phyloP scores from a whole-genome alignment of 2,329 filamentous ascomycete genomes.

The Pseudohalonectria lignicola region DNA sequence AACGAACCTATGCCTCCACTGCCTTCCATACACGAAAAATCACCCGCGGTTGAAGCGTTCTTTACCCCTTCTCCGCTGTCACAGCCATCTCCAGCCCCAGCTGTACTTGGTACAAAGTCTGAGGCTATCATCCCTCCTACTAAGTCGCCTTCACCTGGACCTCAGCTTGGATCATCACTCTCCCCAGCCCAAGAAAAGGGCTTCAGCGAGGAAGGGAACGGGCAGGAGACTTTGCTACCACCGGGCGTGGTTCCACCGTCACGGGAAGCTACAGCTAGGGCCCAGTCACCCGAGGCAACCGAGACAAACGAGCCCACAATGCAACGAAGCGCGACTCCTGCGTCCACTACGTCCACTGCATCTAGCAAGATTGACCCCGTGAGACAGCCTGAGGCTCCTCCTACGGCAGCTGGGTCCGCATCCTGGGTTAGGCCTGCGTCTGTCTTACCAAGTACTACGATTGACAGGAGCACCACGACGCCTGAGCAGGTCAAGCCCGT shows the following conservation, averaged over 20 bases:
- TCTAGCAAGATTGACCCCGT: too few relatives aligned
- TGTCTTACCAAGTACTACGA: too few relatives aligned
- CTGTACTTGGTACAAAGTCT: background rate
- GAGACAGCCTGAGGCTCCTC: too few relatives aligned
- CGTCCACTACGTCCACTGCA: too few relatives aligned
- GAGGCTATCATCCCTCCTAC: background rate
- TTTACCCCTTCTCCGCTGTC: background rate
- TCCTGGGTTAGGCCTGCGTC: too few relatives aligned
- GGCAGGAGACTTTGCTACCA: background rate
- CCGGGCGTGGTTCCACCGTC: background rate
- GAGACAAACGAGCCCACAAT: background rate
- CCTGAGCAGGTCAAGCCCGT: too few relatives aligned
- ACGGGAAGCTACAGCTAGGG: background rate
- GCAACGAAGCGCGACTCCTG: too few relatives aligned
- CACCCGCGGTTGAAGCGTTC: background rate
- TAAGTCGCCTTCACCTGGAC: background rate
- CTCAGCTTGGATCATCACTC: background rate
- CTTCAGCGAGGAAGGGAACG: background rate
- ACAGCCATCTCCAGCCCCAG: background rate
- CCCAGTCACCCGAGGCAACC: background rate
- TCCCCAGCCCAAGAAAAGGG: background rate
- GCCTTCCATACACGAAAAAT: too few relatives aligned
- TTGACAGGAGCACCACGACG: too few relatives aligned
- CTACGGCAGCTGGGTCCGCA: too few relatives aligned
- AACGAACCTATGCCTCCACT: too few relatives aligned